Evolutionary conservation across 257 asterid genomes (phyloP), one percentile per base, ranked within the genome.

Genomic region (Cynanchum wilfordii): DNA sequence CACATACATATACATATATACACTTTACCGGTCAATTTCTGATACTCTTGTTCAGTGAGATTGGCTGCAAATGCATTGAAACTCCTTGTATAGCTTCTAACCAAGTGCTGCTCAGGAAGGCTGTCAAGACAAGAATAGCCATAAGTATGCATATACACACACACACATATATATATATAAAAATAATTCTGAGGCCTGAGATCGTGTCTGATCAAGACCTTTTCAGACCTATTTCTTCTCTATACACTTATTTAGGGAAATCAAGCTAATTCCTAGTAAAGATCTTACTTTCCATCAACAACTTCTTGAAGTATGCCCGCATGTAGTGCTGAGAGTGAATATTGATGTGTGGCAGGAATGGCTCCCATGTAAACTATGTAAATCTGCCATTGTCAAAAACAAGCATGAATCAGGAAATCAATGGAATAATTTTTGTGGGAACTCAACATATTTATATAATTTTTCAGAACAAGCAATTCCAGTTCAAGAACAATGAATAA

Each of bases 21-120:
- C 4, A 33, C 73, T 54, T 25, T 54, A 81, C 88, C 55, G 0
- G 82, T 76, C 70, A 84, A 73, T 54, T 77, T 79, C 66, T 79
- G 69, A 6, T 33, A 60, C 70, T 84, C 88, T 72, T 77, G 74
- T 27, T 55, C 56, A 7, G 80, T 81, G 75, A 81, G 84, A 42
- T 76, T 13, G 67, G 82, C 79, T 62, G 81, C 88, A 70, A 84
- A 84, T 47, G 81, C 83, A 15, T 77, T 81, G 76, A 81, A 81
- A 64, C 84, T 81, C 68, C 76, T 81, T 2, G 79, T 76, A 12
- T 78, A 84, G 44, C 85, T 78, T 84, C 80, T 84, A 54, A 78
- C 54, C 30, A 83, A 60, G 16, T 77, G 42, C 62, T 75, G 50
- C 24, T 15, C 60, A 45, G 50, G 5, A 68, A 29, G 71, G 24